Conservation (phyloP, 768 basidiomycete genomes). For the Lactarius deliciosus region DNA sequence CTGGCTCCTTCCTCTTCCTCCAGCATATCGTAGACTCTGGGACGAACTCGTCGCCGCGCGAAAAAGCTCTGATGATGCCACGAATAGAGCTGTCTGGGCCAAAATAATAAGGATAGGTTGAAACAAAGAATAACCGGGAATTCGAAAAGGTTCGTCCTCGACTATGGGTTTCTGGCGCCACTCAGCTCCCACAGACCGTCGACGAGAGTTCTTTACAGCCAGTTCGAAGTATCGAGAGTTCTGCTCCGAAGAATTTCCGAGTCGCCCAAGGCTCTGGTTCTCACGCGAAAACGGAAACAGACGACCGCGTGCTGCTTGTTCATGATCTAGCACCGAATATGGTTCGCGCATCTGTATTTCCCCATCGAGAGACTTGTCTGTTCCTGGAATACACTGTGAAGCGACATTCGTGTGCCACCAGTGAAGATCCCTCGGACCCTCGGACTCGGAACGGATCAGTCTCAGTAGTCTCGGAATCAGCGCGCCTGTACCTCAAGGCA, state of each 20-base stretch:
- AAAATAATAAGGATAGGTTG: conserved; percentile 59
- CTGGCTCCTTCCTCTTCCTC: conserved; percentile 79
- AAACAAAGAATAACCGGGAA: conserved; percentile 48
- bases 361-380: not conserved
- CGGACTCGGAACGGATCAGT: no score
- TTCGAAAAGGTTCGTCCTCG: conserved; percentile 40
- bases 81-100: conserved; percentile 71
- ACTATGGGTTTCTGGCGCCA: not conserved
- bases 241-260: conserved; percentile 1
- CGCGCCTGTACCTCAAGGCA: no score
- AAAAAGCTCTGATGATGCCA: conserved; percentile 55
- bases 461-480: no score
- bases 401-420: not conserved
- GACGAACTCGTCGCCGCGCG: conserved; percentile 74
- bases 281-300: no score
- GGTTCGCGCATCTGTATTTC: not conserved
- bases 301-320: no score
- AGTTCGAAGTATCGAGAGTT: not conserved
- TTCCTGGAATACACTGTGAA: not conserved
- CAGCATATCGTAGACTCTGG: conserved; percentile 89
- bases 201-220: conserved; percentile 3
- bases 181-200: conserved; percentile 19
- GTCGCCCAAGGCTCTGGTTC: no score
- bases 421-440: not conserved
- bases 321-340: no score